Evolutionary conservation across 345 rosid genomes (phyloP).

Genomic region (Firmiana major): DNA sequence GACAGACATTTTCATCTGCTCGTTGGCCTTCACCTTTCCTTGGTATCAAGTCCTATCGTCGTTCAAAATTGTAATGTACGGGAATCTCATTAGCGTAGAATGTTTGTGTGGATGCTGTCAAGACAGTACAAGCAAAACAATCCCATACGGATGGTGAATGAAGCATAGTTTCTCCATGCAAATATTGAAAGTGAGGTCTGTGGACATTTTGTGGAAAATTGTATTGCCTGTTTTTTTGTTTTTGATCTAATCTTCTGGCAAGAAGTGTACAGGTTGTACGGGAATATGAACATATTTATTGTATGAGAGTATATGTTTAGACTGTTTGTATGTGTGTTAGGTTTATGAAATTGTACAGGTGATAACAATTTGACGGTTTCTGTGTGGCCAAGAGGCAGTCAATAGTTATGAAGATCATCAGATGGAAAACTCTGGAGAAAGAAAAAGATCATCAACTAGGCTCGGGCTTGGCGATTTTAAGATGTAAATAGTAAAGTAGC

Average conservation of each 20-base stretch:
- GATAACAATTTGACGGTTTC: not conserved
- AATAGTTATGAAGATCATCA: not conserved
- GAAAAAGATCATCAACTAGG: not conserved
- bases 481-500: not conserved
- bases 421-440: not conserved
- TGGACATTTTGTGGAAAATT: slow-evolving; percentile 11
- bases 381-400: not conserved
- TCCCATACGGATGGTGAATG: not conserved
- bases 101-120: slow-evolving; percentile 10
- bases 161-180: not conserved
- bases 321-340: not conserved
- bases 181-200: not conserved
- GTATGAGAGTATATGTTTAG: not conserved
- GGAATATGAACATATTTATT: not conserved
- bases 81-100: not conserved
- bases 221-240: not conserved
- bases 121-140: not conserved
- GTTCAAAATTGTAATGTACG: slow-evolving; percentile 54
- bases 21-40: slow-evolving; percentile 45
- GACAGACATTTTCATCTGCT: slow-evolving; percentile 64
- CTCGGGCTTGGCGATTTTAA: not conserved
- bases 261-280: slow-evolving; percentile 21
- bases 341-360: not conserved
- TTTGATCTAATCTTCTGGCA: slow-evolving; percentile 13
- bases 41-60: slow-evolving; percentile 45